These are phyloP conservation scores for Vicia sativa DNA, from an alignment of 306 rosid genomes.

Conservation along the genomic window DNA sequence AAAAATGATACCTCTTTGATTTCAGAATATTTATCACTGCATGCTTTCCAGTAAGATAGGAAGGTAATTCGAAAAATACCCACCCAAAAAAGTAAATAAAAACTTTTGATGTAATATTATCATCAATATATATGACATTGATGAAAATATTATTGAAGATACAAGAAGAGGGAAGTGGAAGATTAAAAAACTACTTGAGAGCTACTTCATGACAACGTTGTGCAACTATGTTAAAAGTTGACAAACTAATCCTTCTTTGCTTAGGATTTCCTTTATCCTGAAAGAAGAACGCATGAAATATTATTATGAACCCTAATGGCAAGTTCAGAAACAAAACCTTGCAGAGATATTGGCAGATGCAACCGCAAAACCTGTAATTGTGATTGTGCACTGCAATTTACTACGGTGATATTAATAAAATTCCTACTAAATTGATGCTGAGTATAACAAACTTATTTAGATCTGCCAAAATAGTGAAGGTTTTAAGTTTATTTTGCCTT, in stretches of 20 bases:
- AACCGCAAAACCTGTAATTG: not conserved
- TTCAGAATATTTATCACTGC: slow-evolving; percentile 40
- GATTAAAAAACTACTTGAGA: slow-evolving; percentile 31
- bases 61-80: slow-evolving; percentile 39
- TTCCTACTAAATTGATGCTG: slow-evolving; percentile 11
- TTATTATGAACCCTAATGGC: slow-evolving; percentile 7
- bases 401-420: not conserved
- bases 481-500: slow-evolving; percentile 12
- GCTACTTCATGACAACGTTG: slow-evolving; percentile 42
- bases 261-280: slow-evolving; percentile 42
- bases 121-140: no score
- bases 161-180: slow-evolving; percentile 16
- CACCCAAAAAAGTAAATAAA: slow-evolving; percentile 7
- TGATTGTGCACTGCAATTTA: not conserved
- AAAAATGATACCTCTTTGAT: slow-evolving; percentile 44
- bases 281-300: slow-evolving; percentile 28
- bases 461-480: slow-evolving; percentile 48
- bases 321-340: slow-evolving; percentile 12
- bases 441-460: slow-evolving; percentile 63
- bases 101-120: no score
- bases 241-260: slow-evolving; percentile 43
- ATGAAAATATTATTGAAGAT: slow-evolving; percentile 3
- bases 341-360: not conserved
- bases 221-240: slow-evolving; percentile 39
- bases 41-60: slow-evolving; percentile 44